Evolutionary conservation across 805 yeast species (phyloP).

Genomic region (Candida adriatica): DNA sequence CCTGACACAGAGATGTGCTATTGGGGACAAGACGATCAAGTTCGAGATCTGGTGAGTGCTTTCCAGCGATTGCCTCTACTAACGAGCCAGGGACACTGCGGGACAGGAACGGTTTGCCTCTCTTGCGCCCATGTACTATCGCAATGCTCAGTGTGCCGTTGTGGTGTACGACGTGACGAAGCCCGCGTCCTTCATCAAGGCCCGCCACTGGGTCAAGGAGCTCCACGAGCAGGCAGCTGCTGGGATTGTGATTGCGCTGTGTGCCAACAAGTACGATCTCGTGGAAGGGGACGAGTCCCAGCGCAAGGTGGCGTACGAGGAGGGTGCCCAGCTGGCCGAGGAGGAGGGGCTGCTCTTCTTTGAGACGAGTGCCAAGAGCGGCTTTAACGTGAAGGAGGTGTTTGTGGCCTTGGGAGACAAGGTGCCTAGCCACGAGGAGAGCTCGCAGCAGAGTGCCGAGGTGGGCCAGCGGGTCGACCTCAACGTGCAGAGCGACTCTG

Average conservation of each 20-base stretch:
- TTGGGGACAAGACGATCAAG: slow-evolving; percentile 81
- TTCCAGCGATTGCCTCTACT: slow-evolving; percentile 1
- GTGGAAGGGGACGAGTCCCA: slow-evolving; percentile 48
- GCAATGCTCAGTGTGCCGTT: slow-evolving; percentile 95
- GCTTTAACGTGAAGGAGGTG: slow-evolving; percentile 83
- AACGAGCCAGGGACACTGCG: slow-evolving; percentile 65
- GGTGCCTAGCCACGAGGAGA: slow-evolving; percentile 44
- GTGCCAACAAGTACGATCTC: slow-evolving; percentile 87
- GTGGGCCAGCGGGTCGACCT: slow-evolving; percentile 25
- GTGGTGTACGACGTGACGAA: slow-evolving; percentile 95
- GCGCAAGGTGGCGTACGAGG: slow-evolving; percentile 78
- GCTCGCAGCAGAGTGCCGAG: slow-evolving; percentile 9
- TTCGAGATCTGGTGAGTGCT: slow-evolving; percentile 69
- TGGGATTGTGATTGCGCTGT: slow-evolving; percentile 85
- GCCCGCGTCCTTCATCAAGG: slow-evolving; percentile 90
- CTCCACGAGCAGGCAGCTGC: slow-evolving; percentile 93
- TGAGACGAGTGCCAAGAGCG: slow-evolving; percentile 92
- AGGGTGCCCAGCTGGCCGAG: slow-evolving; percentile 80
- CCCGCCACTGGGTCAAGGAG: slow-evolving; percentile 97
- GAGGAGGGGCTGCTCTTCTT: slow-evolving; percentile 88
- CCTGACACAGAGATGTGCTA: slow-evolving; percentile 85
- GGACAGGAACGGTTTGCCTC: slow-evolving; percentile 97
- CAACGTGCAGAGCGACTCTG: slow-evolving; percentile 25
- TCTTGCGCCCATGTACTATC: slow-evolving; percentile 93
- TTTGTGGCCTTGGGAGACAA: slow-evolving; percentile 84